Evolutionary conservation across 2,329 filamentous ascomycete species (phyloP), one percentile per base, ranked within the genome.

Genomic region (Trichoderma sp.): DNA sequence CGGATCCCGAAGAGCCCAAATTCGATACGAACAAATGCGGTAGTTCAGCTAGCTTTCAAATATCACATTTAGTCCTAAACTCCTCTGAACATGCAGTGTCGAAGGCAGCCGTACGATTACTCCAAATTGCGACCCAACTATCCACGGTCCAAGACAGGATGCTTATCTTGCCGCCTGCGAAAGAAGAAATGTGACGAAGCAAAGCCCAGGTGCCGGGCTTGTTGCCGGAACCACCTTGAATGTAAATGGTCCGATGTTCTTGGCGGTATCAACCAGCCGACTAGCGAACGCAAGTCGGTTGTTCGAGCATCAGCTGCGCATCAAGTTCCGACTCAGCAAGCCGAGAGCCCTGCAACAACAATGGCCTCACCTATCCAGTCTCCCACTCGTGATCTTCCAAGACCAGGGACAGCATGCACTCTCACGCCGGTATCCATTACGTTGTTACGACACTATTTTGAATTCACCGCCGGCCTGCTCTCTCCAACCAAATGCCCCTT

Each of bases 171-270:
- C 71, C 78, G 80, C 39, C 73, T 72, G 16, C 77, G 80, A n/a
- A 81, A 81, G 75, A 81, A 81, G 75, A 82, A 81, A 70, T 82
- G 79, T 70, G 79, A 81, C 56, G 78, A 81, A 72, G 71, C 71
- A 13, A 79, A 78, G 70, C 30, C 79, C 79, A 72, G 75, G 24
- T 81, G 79, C 61, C 66, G 70, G n/a, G 74, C 74, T n/a, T 79
- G 77, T 51, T 72, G 72, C 43, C 73, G 74, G 24, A 77, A 76
- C 61, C 70, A 70, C n/a, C 70, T 77, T 16, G 70, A 61, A 24
- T 73, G 70, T 28, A 66, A 56, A 49, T 73, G 69, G 73, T 70
- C 60, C 4, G 28, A 59, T 21, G n/a, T 18, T 21, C 5, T 16
- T 43, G 16, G 39, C 14, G 39, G 14, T n/a, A 6, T 14, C 14